A percentile compares a stretch with the other conserved stretches of the same genome.
Conservation (phyloP, 495 filamentous ascomycete genomes). For the Achaetomiella virescens region DNA sequence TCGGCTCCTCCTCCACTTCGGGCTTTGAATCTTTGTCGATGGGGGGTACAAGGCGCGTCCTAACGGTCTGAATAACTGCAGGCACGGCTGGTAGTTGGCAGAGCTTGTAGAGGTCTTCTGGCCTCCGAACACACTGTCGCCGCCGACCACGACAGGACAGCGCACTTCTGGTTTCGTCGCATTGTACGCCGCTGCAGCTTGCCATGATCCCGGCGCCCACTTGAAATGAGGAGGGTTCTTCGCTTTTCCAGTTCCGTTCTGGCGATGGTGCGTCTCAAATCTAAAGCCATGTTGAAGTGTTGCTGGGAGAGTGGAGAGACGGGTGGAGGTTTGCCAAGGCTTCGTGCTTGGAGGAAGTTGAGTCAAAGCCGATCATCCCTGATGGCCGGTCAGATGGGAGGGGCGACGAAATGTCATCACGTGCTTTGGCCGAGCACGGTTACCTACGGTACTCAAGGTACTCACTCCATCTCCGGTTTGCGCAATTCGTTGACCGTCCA, state of each 20-base stretch:
- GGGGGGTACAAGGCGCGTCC: neutral
- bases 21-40: neutral
- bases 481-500: too few species aligned
- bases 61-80: neutral
- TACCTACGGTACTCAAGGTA: too few species aligned
- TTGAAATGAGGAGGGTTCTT: neutral
- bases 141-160: neutral
- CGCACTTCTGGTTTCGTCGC: neutral
- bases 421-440: too few species aligned
- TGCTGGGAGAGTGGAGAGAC: too few species aligned
- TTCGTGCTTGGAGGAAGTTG: too few species aligned
- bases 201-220: neutral
- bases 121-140: neutral
- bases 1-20: neutral
- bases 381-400: too few species aligned
- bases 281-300: neutral
- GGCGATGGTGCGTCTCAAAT: neutral
- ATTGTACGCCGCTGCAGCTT: neutral
- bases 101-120: neutral
- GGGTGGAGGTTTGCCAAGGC: too few species aligned
- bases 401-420: too few species aligned
- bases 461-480: too few species aligned
- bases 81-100: neutral
- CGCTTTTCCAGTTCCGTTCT: neutral
- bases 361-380: too few species aligned